Conservation (phyloP, 331 rosid genomes). For the Prunus yedoensis region DNA sequence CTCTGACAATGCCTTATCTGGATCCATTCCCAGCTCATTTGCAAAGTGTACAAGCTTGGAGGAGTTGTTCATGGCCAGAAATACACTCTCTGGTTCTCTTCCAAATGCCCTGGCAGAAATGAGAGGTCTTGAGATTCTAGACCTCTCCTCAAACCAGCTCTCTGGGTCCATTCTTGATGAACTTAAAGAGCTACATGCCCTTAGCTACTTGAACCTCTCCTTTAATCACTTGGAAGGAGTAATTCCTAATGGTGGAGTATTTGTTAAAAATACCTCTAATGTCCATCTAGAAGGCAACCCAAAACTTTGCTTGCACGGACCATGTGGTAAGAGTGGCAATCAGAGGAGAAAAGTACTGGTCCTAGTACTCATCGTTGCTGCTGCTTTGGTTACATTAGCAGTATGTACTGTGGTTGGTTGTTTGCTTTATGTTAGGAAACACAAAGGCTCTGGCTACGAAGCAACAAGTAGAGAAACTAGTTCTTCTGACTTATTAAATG, state of each 20-base stretch:
- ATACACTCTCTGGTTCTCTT: constrained; percentile 58
- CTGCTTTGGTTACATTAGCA: constrained; percentile 22
- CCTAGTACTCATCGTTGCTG: constrained; percentile 19
- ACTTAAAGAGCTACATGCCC: constrained; percentile 44
- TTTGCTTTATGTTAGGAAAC: constrained; percentile 30
- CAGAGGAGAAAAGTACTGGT: constrained; percentile 18
- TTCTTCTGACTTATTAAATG: constrained; percentile 23
- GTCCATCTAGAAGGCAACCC: no score
- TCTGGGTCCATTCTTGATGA: constrained; percentile 61
- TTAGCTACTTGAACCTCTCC: constrained; percentile 56
- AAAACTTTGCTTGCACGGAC: neutral
- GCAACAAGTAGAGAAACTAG: constrained; percentile 12
- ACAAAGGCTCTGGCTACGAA: constrained; percentile 4
- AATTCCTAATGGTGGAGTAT: no score
- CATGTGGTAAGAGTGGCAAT: constrained; percentile 28
- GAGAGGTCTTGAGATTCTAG: constrained; percentile 58
- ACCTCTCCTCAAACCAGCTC: constrained; percentile 72
- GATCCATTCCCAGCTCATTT: constrained; percentile 52
- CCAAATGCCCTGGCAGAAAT: constrained; percentile 47
- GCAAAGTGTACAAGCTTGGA: constrained; percentile 59
- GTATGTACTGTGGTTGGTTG: constrained; percentile 32
- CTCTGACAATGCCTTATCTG: constrained; percentile 51
- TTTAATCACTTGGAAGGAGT: constrained; percentile 31
- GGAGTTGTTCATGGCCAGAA: constrained; percentile 41
- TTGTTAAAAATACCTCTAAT: no score